Base-by-base conservation (phyloP, 192 early-diverging fungal genomes). In the Rhizophagus prolifer region DNA sequence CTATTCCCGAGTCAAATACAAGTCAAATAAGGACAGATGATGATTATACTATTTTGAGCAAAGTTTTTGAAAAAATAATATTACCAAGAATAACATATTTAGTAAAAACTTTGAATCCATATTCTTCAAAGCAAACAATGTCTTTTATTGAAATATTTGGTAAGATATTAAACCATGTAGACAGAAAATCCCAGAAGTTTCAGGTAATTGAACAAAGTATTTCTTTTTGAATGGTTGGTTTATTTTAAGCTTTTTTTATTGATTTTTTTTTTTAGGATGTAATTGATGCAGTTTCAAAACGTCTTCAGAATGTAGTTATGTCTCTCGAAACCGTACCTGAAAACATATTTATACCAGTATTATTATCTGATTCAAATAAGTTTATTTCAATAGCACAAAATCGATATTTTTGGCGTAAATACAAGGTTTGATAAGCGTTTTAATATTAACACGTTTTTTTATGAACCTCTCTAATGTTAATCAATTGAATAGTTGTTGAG, bases 61-160 rank as follows among this genome's bases (percentile, higher is more conserved):
- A 75, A 47, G 23, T 75, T 47, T 8, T 75, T 14, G 74, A 75
- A 13, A 75, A 75, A 26, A 34, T 75, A 23, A 26, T 75, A 12
- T 14, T 75, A 64, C 62, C 74, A 23, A 60, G 54, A 28, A 14
- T 59, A 23, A 19, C 19, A 7, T 19, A 25, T 34, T 58, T 73
- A 58, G 31, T n/a, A 19, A 73, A 60, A 4, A 31, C 34, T 34
- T n/a, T 73, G 9, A 60, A 73, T 59, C 71, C 71, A 59, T 73
- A 59, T 59, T 73, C 71, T 7, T 31, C 16, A 16, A 59, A 31
- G 6, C 26, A 73, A 36, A 73, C 10, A 19, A 59, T 58, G 21
- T 47, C 71, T 58, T 9, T 58, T 23, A 31, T 73, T 23, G 71
- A 73, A 19, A 26, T 73, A 10, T 31, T 58, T 9, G 8, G 60